A percentile compares a stretch with the other conserved stretches of the same genome.
These are phyloP conservation scores for Fomitopsis serialis DNA, from an alignment of 768 basidiomycete genomes.

Conservation along the genomic window DNA sequence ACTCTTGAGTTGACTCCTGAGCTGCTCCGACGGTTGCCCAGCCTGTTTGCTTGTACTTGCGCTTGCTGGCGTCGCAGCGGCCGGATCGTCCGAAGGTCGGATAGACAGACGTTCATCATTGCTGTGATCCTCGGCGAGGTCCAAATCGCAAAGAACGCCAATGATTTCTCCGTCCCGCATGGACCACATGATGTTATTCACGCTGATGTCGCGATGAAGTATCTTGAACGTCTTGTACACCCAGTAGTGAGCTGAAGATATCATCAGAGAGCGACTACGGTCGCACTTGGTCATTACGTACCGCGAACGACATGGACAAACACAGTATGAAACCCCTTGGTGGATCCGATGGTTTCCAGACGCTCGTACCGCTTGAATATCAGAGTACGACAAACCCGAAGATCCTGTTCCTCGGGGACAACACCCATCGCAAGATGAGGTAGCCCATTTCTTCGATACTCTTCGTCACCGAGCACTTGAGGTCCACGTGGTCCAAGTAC, in stretches of 20 bases:
- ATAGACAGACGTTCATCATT: too few relatives aligned
- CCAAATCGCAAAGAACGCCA: slow-evolving; percentile 4
- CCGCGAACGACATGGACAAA: slow-evolving; percentile 4
- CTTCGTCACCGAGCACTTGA: neutral
- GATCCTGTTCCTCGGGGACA: neutral
- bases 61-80: too few relatives aligned
- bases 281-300: neutral
- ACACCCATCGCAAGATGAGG: neutral
- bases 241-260: neutral
- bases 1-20: too few relatives aligned
- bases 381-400: neutral
- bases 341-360: neutral
- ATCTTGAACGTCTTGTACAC: neutral
- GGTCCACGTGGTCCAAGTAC: neutral
- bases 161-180: neutral
- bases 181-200: slow-evolving; percentile 3
- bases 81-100: too few relatives aligned
- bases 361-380: neutral
- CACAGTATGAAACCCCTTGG: neutral
- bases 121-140: neutral
- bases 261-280: neutral
- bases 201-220: slow-evolving; percentile 7
- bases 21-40: too few relatives aligned
- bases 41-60: too few relatives aligned
- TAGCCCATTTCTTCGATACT: neutral